A percentile compares a stretch with the other conserved stretches of the same genome.
Conservation (phyloP, 768 basidiomycete species). For the Boletus rubescentipes region DNA sequence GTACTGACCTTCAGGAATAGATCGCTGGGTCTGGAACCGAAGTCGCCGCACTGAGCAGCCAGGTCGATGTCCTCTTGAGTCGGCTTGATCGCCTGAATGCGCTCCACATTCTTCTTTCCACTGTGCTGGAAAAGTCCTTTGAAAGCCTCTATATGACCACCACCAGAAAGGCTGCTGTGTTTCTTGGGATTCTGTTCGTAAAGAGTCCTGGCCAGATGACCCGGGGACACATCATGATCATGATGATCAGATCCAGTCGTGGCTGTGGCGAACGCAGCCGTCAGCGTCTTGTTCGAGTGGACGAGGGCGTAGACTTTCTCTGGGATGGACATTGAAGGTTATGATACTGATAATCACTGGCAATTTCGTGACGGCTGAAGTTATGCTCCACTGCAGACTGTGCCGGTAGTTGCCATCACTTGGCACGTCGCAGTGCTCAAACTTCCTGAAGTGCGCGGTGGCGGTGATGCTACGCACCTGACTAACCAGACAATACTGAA, state of each 20-base stretch:
- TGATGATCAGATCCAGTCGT: slow-evolving; percentile 26
- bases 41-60: slow-evolving; percentile 50
- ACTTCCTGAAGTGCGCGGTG: no score
- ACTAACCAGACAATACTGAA: no score
- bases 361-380: neutral
- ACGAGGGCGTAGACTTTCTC: slow-evolving; percentile 34
- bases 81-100: slow-evolving; percentile 25
- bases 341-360: slow-evolving; percentile 1
- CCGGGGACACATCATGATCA: slow-evolving; percentile 27
- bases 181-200: slow-evolving; percentile 35
- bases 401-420: neutral
- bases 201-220: slow-evolving; percentile 38
- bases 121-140: slow-evolving; percentile 18
- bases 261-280: slow-evolving; percentile 38
- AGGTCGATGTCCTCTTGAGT: slow-evolving; percentile 44
- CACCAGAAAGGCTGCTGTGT: slow-evolving; percentile 19
- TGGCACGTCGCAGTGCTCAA: no score
- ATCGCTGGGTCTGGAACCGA: slow-evolving; percentile 53
- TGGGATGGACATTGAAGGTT: slow-evolving; percentile 25
- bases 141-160: slow-evolving; percentile 18
- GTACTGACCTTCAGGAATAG: slow-evolving; percentile 56
- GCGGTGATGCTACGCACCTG: no score
- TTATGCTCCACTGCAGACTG: no score
- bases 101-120: slow-evolving; percentile 17
- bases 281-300: slow-evolving; percentile 38